A percentile compares a stretch with the other conserved stretches of the same genome.
These are phyloP conservation scores for Suillus occidentalis DNA, from an alignment of 768 basidiomycete genomes.

Conservation along the genomic window DNA sequence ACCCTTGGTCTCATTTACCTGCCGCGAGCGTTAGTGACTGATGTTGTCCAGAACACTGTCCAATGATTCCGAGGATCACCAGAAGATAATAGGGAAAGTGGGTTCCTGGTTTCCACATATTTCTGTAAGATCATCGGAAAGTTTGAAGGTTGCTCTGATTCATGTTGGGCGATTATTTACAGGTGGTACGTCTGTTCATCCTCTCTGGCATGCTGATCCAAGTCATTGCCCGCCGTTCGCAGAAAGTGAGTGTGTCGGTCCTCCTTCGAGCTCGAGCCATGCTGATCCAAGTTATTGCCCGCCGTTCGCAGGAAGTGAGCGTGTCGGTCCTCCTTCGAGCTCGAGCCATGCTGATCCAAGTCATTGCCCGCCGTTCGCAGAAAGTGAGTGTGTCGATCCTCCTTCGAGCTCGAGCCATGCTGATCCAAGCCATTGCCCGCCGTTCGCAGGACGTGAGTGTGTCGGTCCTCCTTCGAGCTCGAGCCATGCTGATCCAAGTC, in stretches of 20 bases:
- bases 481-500: not conserved
- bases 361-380: not conserved
- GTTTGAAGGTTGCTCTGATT: not conserved
- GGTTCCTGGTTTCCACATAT: not conserved
- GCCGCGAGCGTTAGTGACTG: no score
- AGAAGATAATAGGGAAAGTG: not conserved
- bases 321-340: not conserved
- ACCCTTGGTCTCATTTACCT: not conserved
- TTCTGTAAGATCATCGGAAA: not conserved
- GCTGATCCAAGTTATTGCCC: not conserved
- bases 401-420: no score
- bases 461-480: not conserved
- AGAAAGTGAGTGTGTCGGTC: not conserved
- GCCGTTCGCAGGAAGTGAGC: no score
- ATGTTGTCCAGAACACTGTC: not conserved
- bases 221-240: no score
- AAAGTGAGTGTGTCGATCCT: no score
- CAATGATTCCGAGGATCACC: no score
- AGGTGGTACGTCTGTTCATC: not conserved
- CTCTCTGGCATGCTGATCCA: no score
- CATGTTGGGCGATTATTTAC: not conserved
- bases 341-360: not conserved
- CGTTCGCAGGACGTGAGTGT: no score
- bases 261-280: not conserved
- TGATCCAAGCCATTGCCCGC: no score